Base-by-base conservation (phyloP, 805 yeast genomes). In the Maudiozyma turicensis region DNA sequence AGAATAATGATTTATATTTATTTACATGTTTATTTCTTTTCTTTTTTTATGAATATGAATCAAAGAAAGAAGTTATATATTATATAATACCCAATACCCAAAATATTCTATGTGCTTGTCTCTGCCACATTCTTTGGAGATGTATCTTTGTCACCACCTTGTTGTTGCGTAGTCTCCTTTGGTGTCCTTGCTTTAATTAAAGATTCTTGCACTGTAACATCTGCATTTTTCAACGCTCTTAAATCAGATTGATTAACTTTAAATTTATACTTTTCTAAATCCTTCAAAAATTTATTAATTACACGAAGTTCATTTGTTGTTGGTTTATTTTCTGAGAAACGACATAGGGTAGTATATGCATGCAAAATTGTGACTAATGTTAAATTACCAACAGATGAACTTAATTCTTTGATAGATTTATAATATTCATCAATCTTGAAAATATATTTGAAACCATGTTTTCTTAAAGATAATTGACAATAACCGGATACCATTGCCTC, bases 401-500 rank as follows among this genome's bases (percentile, higher is more conserved):
- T 45, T 6, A 60, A 46, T 46, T 57, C 55, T 11, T 49, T 43
- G 20, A 59, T 53, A 29, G 59, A 50, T 5, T 52, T 50, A 32
- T 49, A 45, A 40, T 60, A 61, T 8, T 56, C 46, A 28, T 52
- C 43, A 5, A 58, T 52, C 39, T 57, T 58, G 20, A 42, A 43
- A 10, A 59, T 31, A 28, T 46, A 52, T 13, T 53, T 49, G 6
- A 57, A 31, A 34, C 54, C 54, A 11, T 44, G 52, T 5, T 50
- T 47, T 20, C 43, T 48, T 14, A 55, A 45, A 11, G 58, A 50
- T 37, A 51, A 47, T 29, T 57, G 56, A 41, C 55, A 52, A 40
- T 54, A 56, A 2, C 65, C 64, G 15, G 44, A 42, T 9, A 59
- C 45, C 45, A 47, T 29, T 11, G 49, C 10, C n/a, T 47, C 45